Evolutionary conservation across 2,329 filamentous ascomycete genomes (phyloP).

Genomic region (Penicillium digitatum): DNA sequence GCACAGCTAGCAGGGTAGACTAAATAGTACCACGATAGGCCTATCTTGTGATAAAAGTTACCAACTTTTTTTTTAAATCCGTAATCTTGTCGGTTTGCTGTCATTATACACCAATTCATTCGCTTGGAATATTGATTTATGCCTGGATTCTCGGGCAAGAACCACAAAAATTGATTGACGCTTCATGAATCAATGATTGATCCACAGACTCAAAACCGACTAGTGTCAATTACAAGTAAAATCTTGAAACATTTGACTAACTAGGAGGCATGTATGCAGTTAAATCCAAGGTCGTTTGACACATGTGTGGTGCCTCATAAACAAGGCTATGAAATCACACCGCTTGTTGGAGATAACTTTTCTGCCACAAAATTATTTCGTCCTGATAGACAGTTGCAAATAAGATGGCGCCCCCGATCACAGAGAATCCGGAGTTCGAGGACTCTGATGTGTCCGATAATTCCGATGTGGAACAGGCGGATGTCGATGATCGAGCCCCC

Average conservation of each 20-base stretch:
- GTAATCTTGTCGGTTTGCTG: too few species aligned
- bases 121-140: too few species aligned
- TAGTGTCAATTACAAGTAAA: background rate
- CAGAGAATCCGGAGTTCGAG: conserved; percentile 24
- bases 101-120: background rate
- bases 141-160: too few species aligned
- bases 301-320: background rate
- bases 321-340: conserved; percentile 13
- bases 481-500: conserved; percentile 30
- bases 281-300: background rate
- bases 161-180: too few species aligned
- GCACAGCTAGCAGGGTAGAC: conserved; percentile 24
- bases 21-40: background rate
- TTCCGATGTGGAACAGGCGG: conserved; percentile 18
- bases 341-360: conserved; percentile 30
- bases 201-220: background rate
- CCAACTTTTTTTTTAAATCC: background rate
- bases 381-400: conserved; percentile 17
- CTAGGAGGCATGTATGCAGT: background rate
- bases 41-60: background rate
- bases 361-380: conserved; percentile 34
- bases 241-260: background rate
- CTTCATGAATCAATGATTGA: background rate
- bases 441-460: conserved; percentile 22
- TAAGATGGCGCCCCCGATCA: conserved; percentile 29